These are phyloP conservation scores for Endotrypanum monterogeii DNA, from an alignment of 208 protist species.

Conservation along the genomic window DNA sequence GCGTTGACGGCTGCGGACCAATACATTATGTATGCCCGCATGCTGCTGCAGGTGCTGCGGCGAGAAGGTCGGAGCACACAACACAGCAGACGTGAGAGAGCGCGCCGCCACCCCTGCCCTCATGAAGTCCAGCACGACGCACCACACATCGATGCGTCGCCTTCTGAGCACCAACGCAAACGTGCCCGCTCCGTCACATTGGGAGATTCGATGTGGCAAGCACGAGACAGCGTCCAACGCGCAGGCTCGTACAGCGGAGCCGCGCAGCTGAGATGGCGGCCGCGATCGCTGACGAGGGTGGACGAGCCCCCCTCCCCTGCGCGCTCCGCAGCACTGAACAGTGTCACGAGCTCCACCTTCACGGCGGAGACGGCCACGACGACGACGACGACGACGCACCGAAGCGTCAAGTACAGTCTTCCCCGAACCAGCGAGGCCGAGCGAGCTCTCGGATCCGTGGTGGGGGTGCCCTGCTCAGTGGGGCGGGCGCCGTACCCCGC, in stretches of 20 bases:
- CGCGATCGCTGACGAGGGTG: neutral
- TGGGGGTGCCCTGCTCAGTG: neutral
- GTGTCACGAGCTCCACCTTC: conserved; percentile 15
- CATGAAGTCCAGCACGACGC: neutral
- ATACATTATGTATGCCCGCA: conserved; percentile 10
- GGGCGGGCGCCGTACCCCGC: neutral
- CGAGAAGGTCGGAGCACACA: neutral
- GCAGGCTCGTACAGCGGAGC: neutral
- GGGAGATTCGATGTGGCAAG: neutral
- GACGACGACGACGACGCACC: neutral
- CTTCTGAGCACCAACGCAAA: conserved; percentile 1
- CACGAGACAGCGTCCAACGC: neutral
- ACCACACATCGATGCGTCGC: neutral
- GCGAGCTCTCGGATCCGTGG: neutral
- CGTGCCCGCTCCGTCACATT: neutral
- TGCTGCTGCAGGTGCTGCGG: conserved; percentile 17
- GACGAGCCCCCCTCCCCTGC: neutral
- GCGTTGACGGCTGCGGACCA: conserved; percentile 14
- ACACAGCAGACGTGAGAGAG: too few species aligned
- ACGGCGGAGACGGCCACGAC: conserved; percentile 7
- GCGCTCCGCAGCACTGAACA: neutral
- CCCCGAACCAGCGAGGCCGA: neutral
- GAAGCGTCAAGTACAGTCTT: neutral
- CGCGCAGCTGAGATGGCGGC: neutral
- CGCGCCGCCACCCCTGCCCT: too few species aligned